Evolutionary conservation across 2,329 filamentous ascomycete species (phyloP).

Genomic region (Diaporthe eres): DNA sequence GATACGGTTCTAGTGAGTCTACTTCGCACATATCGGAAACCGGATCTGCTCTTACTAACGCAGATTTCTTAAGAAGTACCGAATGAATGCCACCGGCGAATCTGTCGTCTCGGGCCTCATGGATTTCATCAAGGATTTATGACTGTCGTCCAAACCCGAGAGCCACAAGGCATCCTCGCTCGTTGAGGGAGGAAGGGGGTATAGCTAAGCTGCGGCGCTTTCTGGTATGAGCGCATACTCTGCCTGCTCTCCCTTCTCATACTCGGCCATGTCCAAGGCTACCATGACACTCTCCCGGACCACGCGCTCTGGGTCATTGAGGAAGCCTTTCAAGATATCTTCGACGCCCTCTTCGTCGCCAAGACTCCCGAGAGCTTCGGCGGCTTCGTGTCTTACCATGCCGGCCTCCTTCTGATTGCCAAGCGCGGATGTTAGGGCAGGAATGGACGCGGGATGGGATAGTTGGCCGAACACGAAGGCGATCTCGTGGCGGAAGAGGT

Average conservation of each 20-base stretch:
- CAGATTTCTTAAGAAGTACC: neutral
- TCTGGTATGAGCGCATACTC: slow-evolving; percentile 95
- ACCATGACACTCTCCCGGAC: slow-evolving; percentile 96
- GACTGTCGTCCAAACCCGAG: neutral
- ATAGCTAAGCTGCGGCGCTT: slow-evolving; percentile 56
- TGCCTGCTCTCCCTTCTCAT: slow-evolving; percentile 87
- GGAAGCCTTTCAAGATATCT: slow-evolving; percentile 83
- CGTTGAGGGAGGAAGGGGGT: neutral
- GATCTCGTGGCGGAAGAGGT: slow-evolving; percentile 96
- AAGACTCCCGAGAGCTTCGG: slow-evolving; percentile 93
- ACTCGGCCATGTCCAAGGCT: slow-evolving; percentile 97
- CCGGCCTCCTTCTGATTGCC: slow-evolving; percentile 86
- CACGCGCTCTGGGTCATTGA: slow-evolving; percentile 92
- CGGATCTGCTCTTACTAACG: neutral
- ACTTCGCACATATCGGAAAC: neutral
- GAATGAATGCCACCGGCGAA: neutral
- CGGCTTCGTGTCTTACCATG: slow-evolving; percentile 98
- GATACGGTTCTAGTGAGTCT: slow-evolving; percentile 3
- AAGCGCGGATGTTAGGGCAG: slow-evolving; percentile 83
- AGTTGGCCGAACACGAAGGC: slow-evolving; percentile 98
- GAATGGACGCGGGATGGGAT: slow-evolving; percentile 96
- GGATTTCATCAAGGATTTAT: slow-evolving; percentile 13
- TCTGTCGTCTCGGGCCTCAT: neutral
- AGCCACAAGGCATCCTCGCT: slow-evolving; percentile 10
- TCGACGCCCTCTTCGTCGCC: slow-evolving; percentile 96